phyloP scores from a whole-genome alignment of 768 basidiomycete genomes.

The Asterophora lycoperdoides region DNA sequence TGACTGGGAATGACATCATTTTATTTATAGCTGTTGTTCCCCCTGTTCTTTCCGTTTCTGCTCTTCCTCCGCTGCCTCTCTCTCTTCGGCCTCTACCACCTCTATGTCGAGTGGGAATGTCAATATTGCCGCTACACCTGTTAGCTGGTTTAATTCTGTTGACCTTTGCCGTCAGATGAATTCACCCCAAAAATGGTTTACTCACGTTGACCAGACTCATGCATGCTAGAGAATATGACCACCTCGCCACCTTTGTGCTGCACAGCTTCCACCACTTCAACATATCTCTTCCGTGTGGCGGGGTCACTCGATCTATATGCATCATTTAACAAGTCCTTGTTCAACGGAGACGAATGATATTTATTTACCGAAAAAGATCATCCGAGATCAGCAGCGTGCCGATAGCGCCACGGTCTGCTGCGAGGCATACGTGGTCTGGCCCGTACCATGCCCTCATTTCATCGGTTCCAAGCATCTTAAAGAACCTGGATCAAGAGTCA shows the following conservation, averaged over 20 bases:
- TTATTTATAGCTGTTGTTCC: slow-evolving; percentile 19
- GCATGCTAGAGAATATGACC: slow-evolving; percentile 98
- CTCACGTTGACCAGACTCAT: slow-evolving; percentile 97
- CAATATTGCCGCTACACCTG: slow-evolving; percentile 92
- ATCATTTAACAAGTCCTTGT: neutral
- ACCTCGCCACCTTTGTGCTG: slow-evolving; percentile 88
- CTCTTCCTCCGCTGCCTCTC: slow-evolving; percentile 72
- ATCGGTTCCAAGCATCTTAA: slow-evolving; percentile 94
- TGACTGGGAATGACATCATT: slow-evolving; percentile 19
- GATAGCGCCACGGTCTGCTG: slow-evolving; percentile 89
- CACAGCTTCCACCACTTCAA: slow-evolving; percentile 84
- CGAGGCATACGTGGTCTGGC: slow-evolving; percentile 87
- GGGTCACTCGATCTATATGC: slow-evolving; percentile 72
- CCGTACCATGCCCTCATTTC: slow-evolving; percentile 99
- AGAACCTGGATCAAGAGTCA: slow-evolving; percentile 61
- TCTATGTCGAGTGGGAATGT: slow-evolving; percentile 96
- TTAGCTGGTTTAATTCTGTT: slow-evolving; percentile 91
- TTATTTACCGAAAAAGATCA: slow-evolving; percentile 77
- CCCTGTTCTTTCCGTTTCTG: slow-evolving; percentile 32
- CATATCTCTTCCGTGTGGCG: slow-evolving; percentile 73
- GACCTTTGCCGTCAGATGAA: neutral
- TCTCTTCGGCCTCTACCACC: slow-evolving; percentile 90
- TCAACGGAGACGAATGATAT: slow-evolving; percentile 12
- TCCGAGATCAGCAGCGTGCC: slow-evolving; percentile 95
- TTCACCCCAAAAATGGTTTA: too few relatives aligned